Conservation (phyloP, 495 filamentous ascomycete genomes). For the Xylaria flabelliformis region DNA sequence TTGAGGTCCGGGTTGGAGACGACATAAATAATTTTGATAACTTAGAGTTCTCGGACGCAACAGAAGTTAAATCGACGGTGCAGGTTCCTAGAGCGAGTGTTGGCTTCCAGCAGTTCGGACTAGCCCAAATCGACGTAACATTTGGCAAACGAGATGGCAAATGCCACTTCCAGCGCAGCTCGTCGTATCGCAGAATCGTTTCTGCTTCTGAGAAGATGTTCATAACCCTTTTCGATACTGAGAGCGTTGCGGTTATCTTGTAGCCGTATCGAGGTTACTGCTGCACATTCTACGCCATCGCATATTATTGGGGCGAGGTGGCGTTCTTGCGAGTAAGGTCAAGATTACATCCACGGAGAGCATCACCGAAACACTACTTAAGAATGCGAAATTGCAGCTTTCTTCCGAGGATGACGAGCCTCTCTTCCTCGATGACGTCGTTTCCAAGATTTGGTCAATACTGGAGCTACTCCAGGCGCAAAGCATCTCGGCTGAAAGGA, state of each 20-base stretch:
- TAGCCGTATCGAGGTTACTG: neutral
- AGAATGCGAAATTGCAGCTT: neutral
- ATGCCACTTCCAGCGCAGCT: conserved; percentile 10
- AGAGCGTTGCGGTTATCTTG: conserved; percentile 10
- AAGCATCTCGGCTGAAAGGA: conserved; percentile 3
- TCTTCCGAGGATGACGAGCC: neutral
- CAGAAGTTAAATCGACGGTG: neutral
- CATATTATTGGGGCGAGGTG: neutral
- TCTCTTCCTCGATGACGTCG: conserved; percentile 1
- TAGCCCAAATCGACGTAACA: conserved; percentile 10
- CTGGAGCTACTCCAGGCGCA: conserved; percentile 7
- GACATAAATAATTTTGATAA: conserved; percentile 2
- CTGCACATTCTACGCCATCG: conserved; percentile 10
- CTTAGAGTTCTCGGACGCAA: neutral
- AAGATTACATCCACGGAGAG: neutral
- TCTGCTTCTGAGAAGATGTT: neutral
- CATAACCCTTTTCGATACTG: conserved; percentile 6
- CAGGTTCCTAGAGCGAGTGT: neutral
- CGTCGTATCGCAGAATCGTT: conserved; percentile 12
- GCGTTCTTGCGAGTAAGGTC: conserved; percentile 6
- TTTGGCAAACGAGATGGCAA: conserved; percentile 16
- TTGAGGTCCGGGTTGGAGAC: conserved; percentile 7
- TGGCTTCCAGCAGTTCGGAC: conserved; percentile 8
- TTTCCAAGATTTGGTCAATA: conserved; percentile 6
- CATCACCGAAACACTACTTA: conserved; percentile 10